A percentile compares a stretch with the other conserved stretches of the same genome.
These are phyloP conservation scores for Suhomyces bolitotheri DNA, from an alignment of 1,139 yeast genomes.

Conservation along the genomic window DNA sequence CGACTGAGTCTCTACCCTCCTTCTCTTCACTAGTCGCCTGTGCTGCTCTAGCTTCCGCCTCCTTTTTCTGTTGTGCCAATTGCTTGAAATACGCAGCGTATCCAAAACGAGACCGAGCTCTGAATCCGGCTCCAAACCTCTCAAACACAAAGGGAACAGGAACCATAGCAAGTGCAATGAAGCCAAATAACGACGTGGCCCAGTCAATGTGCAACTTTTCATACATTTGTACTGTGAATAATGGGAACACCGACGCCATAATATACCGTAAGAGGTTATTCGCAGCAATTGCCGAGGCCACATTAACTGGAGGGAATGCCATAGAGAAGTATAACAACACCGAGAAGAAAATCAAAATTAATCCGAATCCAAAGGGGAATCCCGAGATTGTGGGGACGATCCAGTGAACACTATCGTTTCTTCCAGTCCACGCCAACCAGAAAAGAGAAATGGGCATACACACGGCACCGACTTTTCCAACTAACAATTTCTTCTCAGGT, in stretches of 20 bases:
- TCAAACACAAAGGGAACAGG: conserved; percentile 28
- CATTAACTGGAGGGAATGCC: conserved; percentile 71
- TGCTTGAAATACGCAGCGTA: conserved; percentile 50
- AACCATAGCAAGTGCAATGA: conserved; percentile 28
- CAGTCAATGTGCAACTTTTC: conserved; percentile 34
- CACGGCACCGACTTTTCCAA: conserved; percentile 61
- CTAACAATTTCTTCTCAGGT: conserved; percentile 39
- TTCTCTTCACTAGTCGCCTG: no score
- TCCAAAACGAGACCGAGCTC: conserved; percentile 36
- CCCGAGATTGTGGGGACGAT: conserved; percentile 77
- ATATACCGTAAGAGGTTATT: conserved; percentile 69
- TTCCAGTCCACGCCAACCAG: conserved; percentile 83
- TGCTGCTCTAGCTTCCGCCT: conserved; percentile 15
- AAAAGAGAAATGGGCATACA: conserved; percentile 68
- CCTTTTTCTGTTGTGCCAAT: conserved; percentile 30
- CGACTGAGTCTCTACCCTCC: conserved; percentile 8
- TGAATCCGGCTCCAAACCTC: conserved; percentile 20
- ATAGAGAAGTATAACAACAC: conserved; percentile 69
- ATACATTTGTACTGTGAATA: conserved; percentile 49
- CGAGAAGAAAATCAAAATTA: conserved; percentile 71
- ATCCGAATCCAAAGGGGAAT: conserved; percentile 73
- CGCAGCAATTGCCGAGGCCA: conserved; percentile 80
- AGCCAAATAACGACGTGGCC: conserved; percentile 28
- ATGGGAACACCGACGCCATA: conserved; percentile 60
- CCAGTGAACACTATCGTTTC: conserved; percentile 63